Conservation (phyloP, 2,329 filamentous ascomycete genomes). For the Nemania serpens region DNA sequence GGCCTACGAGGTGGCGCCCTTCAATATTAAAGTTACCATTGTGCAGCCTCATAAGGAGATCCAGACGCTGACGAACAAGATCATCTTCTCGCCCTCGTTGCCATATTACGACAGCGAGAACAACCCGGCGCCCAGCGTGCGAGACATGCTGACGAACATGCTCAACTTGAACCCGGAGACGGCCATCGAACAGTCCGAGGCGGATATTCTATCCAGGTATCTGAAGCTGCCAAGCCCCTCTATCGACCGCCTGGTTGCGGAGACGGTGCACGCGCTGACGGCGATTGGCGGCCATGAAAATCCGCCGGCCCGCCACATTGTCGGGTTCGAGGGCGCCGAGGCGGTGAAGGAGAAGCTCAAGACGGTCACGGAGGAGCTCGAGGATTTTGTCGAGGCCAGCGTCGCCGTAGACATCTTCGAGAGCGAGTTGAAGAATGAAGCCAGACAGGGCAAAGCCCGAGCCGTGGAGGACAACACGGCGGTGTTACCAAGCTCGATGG, state of each 20-base stretch:
- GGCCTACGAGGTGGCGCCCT: slow-evolving; percentile 94
- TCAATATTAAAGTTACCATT: slow-evolving; percentile 95
- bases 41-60: slow-evolving; percentile 96
- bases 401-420: slow-evolving; percentile 78
- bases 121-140: slow-evolving; percentile 78
- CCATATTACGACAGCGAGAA: slow-evolving; percentile 65
- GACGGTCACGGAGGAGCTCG: slow-evolving; percentile 92
- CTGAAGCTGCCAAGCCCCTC: slow-evolving; percentile 71
- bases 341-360: slow-evolving; percentile 96
- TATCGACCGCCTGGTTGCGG: slow-evolving; percentile 75
- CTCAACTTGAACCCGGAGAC: slow-evolving; percentile 76
- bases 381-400: slow-evolving; percentile 93
- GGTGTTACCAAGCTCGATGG: slow-evolving; percentile 1
- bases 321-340: slow-evolving; percentile 83
- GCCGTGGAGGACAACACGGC: slow-evolving; percentile 19
- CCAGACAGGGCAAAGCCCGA: slow-evolving; percentile 46
- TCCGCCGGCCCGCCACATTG: slow-evolving; percentile 90
- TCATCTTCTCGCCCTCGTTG: slow-evolving; percentile 81
- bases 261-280: slow-evolving; percentile 88
- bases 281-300: slow-evolving; percentile 96
- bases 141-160: slow-evolving; percentile 81
- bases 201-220: slow-evolving; percentile 68
- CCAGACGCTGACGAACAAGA: slow-evolving; percentile 81
- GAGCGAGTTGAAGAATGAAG: slow-evolving; percentile 58
- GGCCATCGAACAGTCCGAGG: slow-evolving; percentile 47